phyloP scores from a whole-genome alignment of 805 yeast genomes.

The Starmerella tilneyi region DNA sequence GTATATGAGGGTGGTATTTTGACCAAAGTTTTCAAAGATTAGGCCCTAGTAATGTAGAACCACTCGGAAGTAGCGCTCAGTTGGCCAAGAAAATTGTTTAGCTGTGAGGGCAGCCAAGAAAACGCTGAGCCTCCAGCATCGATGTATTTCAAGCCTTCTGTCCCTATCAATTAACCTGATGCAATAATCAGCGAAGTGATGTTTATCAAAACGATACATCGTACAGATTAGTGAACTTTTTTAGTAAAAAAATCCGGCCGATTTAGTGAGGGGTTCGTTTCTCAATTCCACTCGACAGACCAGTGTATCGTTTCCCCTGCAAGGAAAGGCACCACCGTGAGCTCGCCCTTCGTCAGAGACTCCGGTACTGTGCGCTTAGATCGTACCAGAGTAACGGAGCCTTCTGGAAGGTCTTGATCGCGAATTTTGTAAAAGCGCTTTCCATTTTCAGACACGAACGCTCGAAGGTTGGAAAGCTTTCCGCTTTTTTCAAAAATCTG shows the following conservation, averaged over 20 bases:
- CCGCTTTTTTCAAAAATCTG: slow-evolving; percentile 64
- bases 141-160: too few relatives aligned
- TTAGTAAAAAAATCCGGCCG: background rate
- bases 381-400: slow-evolving; percentile 46
- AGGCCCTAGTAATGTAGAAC: too few relatives aligned
- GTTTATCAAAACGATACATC: too few relatives aligned
- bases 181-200: too few relatives aligned
- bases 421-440: slow-evolving; percentile 55
- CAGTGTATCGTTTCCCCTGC: slow-evolving; percentile 70
- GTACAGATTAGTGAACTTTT: background rate
- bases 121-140: too few relatives aligned
- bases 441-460: slow-evolving; percentile 70
- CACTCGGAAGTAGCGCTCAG: too few relatives aligned
- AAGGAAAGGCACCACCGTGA: slow-evolving; percentile 69
- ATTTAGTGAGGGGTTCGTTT: background rate
- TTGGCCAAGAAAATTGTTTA: too few relatives aligned
- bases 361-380: slow-evolving; percentile 51
- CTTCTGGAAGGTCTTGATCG: slow-evolving; percentile 37
- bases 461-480: slow-evolving; percentile 54
- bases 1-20: too few relatives aligned
- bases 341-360: slow-evolving; percentile 35
- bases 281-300: slow-evolving; percentile 57
- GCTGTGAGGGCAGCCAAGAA: too few relatives aligned
- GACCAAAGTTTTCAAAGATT: too few relatives aligned
- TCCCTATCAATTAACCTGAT: too few relatives aligned